phyloP scores from a whole-genome alignment of 257 asterid species.

The Primulina huaijiensis region DNA sequence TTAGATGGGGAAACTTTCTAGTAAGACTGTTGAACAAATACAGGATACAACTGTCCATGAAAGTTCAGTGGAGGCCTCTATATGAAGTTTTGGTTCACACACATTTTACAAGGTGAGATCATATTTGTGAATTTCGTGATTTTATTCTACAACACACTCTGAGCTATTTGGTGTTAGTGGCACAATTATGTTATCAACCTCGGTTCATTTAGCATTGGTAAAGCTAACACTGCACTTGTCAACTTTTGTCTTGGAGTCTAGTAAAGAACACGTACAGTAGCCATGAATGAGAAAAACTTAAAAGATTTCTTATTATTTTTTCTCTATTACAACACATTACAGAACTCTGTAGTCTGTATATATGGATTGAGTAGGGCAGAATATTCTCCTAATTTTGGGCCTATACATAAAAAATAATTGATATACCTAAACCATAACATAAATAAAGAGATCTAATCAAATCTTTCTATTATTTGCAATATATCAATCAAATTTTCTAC shows the following conservation, averaged over 20 bases:
- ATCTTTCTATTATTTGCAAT: too few relatives aligned
- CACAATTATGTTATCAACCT: background rate
- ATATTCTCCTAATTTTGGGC: too few relatives aligned
- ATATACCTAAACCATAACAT: too few relatives aligned
- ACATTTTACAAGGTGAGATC: conserved; percentile 79
- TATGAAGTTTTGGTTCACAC: conserved; percentile 72
- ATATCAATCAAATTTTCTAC: too few relatives aligned
- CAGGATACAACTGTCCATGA: conserved; percentile 69
- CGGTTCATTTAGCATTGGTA: background rate
- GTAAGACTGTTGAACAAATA: conserved; percentile 79
- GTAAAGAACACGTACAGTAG: background rate
- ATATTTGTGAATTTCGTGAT: background rate
- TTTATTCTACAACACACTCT: conserved; percentile 17
- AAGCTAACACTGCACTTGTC: conserved; percentile 12
- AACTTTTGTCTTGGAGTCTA: conserved; percentile 9
- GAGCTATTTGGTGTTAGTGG: conserved; percentile 21
- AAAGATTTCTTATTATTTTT: too few relatives aligned
- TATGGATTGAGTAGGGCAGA: too few relatives aligned
- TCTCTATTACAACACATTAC: too few relatives aligned
- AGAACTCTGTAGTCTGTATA: too few relatives aligned
- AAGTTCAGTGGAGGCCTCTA: conserved; percentile 87
- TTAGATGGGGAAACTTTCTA: conserved; percentile 92
- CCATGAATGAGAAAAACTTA: too few relatives aligned
- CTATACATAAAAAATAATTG: too few relatives aligned
- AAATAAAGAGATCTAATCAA: too few relatives aligned